phyloP scores from a whole-genome alignment of 106 monocot species.

The Xerophyta viscosa region DNA sequence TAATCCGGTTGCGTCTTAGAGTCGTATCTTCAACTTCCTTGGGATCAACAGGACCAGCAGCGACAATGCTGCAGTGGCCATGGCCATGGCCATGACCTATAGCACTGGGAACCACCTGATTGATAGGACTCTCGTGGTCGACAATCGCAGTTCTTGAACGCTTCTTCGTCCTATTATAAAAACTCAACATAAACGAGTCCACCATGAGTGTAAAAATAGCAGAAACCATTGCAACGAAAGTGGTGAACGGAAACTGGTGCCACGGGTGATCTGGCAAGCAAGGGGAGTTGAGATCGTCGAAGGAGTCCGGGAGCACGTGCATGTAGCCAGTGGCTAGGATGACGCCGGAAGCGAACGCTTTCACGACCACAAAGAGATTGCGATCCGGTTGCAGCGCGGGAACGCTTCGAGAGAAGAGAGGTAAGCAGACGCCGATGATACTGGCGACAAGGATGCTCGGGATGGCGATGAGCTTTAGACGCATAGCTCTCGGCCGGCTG shows the following conservation, averaged over 20 bases:
- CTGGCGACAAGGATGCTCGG: conserved; percentile 49
- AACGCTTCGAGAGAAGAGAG: conserved; percentile 36
- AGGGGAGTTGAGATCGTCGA: conserved; percentile 39
- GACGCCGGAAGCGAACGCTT: conserved; percentile 73
- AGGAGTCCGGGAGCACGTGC: conserved; percentile 68
- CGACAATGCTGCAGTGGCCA: conserved; percentile 1
- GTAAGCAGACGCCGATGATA: conserved; percentile 53
- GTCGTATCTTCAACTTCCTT: conserved; percentile 4
- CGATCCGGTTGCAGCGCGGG: conserved; percentile 49
- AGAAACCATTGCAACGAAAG: conserved; percentile 61
- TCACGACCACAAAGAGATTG: conserved; percentile 46
- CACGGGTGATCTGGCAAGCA: conserved; percentile 51
- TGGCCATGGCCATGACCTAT: conserved; percentile 23
- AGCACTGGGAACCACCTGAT: not conserved
- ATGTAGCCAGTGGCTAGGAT: conserved; percentile 69
- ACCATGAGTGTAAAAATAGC: conserved; percentile 57
- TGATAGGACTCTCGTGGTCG: conserved; percentile 12
- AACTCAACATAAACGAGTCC: conserved; percentile 49
- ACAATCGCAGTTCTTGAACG: conserved; percentile 3
- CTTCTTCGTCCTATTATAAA: conserved; percentile 12
- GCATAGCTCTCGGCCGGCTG: conserved; percentile 28
- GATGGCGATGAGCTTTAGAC: conserved; percentile 59
- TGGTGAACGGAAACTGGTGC: conserved; percentile 55
- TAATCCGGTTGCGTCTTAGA: conserved; percentile 36
- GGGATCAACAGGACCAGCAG: not conserved